These are phyloP conservation scores for Collybiopsis confluens DNA, from an alignment of 768 basidiomycete species.

Conservation along the genomic window DNA sequence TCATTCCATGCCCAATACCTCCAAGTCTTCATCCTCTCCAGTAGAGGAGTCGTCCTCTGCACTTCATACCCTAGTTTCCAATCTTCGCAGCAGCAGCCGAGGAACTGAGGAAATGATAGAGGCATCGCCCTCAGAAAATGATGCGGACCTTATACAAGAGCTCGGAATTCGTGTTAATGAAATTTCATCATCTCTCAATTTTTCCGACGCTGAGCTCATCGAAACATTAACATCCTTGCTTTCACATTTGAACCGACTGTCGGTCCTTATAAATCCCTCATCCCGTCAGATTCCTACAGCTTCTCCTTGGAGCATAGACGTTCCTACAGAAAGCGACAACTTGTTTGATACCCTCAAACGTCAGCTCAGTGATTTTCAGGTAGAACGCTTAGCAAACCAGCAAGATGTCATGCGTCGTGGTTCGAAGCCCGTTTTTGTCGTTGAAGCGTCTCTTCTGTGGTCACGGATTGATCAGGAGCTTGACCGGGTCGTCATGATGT, in stretches of 20 bases:
- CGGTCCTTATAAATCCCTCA: conserved; percentile 28
- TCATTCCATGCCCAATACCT: conserved; percentile 53
- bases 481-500: conserved; percentile 63
- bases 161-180: conserved; percentile 50
- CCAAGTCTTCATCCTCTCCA: conserved; percentile 26
- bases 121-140: conserved; percentile 31
- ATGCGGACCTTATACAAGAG: conserved; percentile 55
- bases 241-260: conserved; percentile 61
- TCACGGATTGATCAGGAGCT: conserved; percentile 68
- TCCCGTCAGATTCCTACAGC: neutral
- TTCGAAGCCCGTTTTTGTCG: conserved; percentile 42
- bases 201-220: conserved; percentile 58
- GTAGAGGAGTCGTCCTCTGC: conserved; percentile 34
- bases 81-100: conserved; percentile 55
- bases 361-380: conserved; percentile 64
- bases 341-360: conserved; percentile 60
- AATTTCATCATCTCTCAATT: conserved; percentile 37
- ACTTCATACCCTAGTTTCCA: conserved; percentile 57
- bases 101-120: conserved; percentile 43
- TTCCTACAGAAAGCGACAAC: conserved; percentile 30
- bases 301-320: neutral
- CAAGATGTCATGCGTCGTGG: conserved; percentile 29
- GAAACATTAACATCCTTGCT: conserved; percentile 67
- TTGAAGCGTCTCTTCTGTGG: conserved; percentile 71
- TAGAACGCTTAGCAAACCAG: conserved; percentile 46